Base-by-base conservation (phyloP, 208 protist genomes). In the Angomonas deanei region DNA sequence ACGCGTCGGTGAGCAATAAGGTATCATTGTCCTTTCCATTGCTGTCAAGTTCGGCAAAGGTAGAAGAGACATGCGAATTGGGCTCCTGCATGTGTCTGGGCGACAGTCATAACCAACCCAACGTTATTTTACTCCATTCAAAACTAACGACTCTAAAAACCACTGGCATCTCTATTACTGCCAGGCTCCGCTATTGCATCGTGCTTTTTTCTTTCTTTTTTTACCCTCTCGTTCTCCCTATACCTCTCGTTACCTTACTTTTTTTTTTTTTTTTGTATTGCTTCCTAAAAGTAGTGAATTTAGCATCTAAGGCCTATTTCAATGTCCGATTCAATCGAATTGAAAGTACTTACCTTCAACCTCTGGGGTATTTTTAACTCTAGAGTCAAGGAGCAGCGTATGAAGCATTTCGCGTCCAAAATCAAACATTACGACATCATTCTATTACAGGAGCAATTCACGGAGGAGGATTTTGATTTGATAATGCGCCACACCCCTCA, bases 331-430 rank as follows among this genome's bases (percentile, higher is more conserved):
- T 21, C 27, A 3, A 56, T 61, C 13, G 66, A 70, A 17, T 63
- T 94, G 42, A 84, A 78, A 6, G 88, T 95, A 39, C 70, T 89
- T 23, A 92, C 79, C 10, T 92, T 83, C 61, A 95, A 95, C 56
- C 59, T 95, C 15, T 95, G 88, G 86, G 88, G 88, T n/a, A 95
- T 95, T 42, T 95, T 95, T 64, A 95, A 92, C 72, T 88, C 88
- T 0, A 89, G 85, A 66, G 70, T 87, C 63, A 83, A 84, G 15
- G 52, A 72, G 38, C 80, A 64, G 0, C 85, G 88, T 50, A 95
- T 95, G 88, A 58, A 49, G 11, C 70, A 68, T 38, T 95, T 95
- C 52, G 85, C 88, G 3, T 65, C 58, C 10, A 95, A 95, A 56
- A 70, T 95, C n/a, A 50, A 47, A 0, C 30, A 88, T 61, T 95